A percentile compares a stretch with the other conserved stretches of the same genome.
Evolutionary conservation across 441 rosid genomes (phyloP).

Genomic region (Gossypium aridum): DNA sequence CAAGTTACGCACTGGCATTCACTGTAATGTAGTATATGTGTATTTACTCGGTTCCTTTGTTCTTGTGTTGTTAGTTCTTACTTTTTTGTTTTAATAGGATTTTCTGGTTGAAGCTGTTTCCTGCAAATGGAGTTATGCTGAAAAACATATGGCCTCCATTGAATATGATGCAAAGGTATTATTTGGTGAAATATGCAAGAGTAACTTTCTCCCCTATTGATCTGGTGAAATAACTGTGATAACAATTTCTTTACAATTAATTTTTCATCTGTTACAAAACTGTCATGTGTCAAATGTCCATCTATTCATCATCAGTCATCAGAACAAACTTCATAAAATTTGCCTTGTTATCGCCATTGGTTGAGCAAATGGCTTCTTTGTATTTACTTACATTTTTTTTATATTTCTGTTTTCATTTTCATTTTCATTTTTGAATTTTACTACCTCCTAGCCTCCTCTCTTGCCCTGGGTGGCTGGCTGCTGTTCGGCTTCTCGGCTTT

Average conservation of each 20-base stretch:
- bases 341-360: not conserved
- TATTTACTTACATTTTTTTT: not conserved
- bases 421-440: not conserved
- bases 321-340: not conserved
- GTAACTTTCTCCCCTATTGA: not conserved
- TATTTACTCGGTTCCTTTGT: not conserved
- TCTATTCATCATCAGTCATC: not conserved
- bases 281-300: not conserved
- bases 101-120: slow-evolving; percentile 58
- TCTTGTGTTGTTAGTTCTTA: not conserved
- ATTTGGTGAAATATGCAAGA: not conserved
- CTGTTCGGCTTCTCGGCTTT: not conserved
- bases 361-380: not conserved
- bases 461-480: not conserved
- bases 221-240: not conserved
- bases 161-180: slow-evolving; percentile 76
- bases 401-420: not conserved
- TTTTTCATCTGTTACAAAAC: not conserved
- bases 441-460: not conserved
- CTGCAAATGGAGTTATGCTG: slow-evolving; percentile 52
- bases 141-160: slow-evolving; percentile 59
- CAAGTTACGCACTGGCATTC: not conserved
- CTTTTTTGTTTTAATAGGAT: slow-evolving; percentile 30
- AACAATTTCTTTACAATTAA: not conserved
- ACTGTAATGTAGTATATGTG: not conserved